Percentiles rank a stretch among this genome's conserved stretches.
Evolutionary conservation across 73 alveolate species (phyloP).

Genomic region (Tetrahymena elliotti): DNA sequence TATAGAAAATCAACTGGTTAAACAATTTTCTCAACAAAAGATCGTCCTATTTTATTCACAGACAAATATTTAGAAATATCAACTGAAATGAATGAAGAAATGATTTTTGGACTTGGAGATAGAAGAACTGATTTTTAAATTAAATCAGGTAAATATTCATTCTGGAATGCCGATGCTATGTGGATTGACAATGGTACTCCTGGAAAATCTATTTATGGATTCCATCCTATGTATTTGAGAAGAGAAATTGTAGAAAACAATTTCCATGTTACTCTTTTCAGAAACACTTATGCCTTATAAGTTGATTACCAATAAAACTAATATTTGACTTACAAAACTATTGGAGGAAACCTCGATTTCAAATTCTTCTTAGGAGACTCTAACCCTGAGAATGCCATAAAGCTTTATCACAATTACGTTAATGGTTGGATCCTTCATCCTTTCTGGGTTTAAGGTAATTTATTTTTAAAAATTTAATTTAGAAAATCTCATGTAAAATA

Average conservation of each 20-base stretch:
- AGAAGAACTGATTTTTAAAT: slow-evolving; percentile 14
- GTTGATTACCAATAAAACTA: slow-evolving; percentile 14
- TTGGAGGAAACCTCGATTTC: slow-evolving; percentile 37
- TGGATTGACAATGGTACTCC: slow-evolving; percentile 5
- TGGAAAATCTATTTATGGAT: slow-evolving; percentile 19
- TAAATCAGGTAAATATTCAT: slow-evolving; percentile 14
- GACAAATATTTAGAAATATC: not conserved
- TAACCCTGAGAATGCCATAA: slow-evolving; percentile 17
- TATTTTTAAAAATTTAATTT: not conserved
- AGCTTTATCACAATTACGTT: slow-evolving; percentile 23
- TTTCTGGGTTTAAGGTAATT: slow-evolving; percentile 53
- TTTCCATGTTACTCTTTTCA: slow-evolving; percentile 12
- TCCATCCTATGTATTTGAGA: slow-evolving; percentile 25
- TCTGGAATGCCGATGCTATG: slow-evolving; percentile 34
- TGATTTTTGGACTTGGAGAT: slow-evolving; percentile 23
- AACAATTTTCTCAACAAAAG: not conserved
- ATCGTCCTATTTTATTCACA: not conserved
- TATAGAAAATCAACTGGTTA: not conserved
- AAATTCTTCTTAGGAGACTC: slow-evolving; percentile 20
- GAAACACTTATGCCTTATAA: slow-evolving; percentile 14
- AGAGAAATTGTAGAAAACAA: not conserved
- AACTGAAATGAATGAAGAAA: not conserved
- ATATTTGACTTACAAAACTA: slow-evolving; percentile 8
- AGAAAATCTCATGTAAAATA: too few species aligned
- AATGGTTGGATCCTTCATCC: slow-evolving; percentile 70